Percentiles rank a stretch among this genome's conserved stretches.
Conservation (phyloP, 176 grass and related monocot genomes). For the Bromus sterilis region DNA sequence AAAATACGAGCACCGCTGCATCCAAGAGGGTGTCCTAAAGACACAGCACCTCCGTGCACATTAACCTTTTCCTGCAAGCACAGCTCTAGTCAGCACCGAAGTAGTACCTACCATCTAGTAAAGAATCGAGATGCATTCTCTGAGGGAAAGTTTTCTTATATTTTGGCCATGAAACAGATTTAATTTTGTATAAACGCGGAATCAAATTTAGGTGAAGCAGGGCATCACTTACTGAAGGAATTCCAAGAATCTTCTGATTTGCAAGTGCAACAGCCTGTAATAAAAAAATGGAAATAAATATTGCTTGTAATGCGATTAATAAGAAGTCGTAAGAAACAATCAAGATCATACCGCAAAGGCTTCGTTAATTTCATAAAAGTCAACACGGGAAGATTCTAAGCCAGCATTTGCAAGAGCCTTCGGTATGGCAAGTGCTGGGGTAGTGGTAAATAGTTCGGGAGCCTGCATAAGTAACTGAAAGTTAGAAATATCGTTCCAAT, state of each 20-base stretch:
- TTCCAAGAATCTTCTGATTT: slow-evolving; percentile 91
- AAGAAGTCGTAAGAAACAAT: neutral
- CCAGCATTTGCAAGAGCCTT: slow-evolving; percentile 70
- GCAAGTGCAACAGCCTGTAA: slow-evolving; percentile 83
- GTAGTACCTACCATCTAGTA: neutral
- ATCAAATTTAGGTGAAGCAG: neutral
- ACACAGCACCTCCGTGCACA: slow-evolving; percentile 86
- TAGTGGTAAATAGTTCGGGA: slow-evolving; percentile 84
- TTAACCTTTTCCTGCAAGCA: slow-evolving; percentile 66
- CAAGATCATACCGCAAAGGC: slow-evolving; percentile 61
- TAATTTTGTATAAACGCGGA: neutral
- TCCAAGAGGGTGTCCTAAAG: slow-evolving; percentile 86
- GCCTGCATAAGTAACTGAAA: slow-evolving; percentile 33
- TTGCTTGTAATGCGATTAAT: neutral
- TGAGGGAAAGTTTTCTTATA: neutral
- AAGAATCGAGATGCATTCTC: neutral
- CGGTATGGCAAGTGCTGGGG: slow-evolving; percentile 85
- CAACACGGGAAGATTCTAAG: slow-evolving; percentile 66
- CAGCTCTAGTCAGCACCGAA: neutral
- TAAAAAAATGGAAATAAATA: neutral
- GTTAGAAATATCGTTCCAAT: neutral
- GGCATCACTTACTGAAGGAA: slow-evolving; percentile 62
- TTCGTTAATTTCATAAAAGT: slow-evolving; percentile 99
- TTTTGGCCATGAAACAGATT: neutral
- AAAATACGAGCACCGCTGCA: slow-evolving; percentile 85